Evolutionary conservation across 192 early-diverging fungal species (phyloP).

Genomic region (Entomortierella chlamydospora): DNA sequence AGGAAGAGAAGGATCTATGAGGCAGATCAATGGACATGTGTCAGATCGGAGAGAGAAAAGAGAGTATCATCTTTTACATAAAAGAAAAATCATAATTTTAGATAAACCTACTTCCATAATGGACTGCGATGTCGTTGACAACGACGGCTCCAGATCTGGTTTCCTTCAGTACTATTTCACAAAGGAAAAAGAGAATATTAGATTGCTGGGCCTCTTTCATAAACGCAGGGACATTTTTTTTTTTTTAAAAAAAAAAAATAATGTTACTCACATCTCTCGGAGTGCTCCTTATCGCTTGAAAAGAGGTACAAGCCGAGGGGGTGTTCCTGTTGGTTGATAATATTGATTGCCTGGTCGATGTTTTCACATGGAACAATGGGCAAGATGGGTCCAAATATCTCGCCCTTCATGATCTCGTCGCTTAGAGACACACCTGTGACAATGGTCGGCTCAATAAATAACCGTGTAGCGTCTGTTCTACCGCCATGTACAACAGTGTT

Average conservation of each 20-base stretch:
- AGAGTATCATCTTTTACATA: no score
- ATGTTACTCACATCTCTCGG: slow-evolving; percentile 64
- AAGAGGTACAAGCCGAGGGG: slow-evolving; percentile 85
- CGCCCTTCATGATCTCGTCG: slow-evolving; percentile 63
- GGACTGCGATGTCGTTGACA: slow-evolving; percentile 85
- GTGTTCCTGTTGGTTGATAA: slow-evolving; percentile 70
- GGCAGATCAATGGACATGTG: no score
- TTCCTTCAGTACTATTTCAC: slow-evolving; percentile 62
- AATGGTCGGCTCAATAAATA: slow-evolving; percentile 70
- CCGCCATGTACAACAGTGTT: slow-evolving; percentile 62
- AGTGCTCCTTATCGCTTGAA: slow-evolving; percentile 54
- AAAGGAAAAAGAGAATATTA: background rate
- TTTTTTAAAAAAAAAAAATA: no score
- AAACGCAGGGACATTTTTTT: no score
- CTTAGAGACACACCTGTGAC: slow-evolving; percentile 58
- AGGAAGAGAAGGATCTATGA: slow-evolving; percentile 66
- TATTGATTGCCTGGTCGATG: slow-evolving; percentile 66
- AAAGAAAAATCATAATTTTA: background rate
- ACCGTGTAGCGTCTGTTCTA: slow-evolving; percentile 21
- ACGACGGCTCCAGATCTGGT: slow-evolving; percentile 81
- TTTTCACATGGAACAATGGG: slow-evolving; percentile 69
- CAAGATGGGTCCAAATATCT: slow-evolving; percentile 76
- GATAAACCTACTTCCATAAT: slow-evolving; percentile 66
- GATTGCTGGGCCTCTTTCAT: background rate
- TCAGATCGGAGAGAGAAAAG: no score